A percentile compares a stretch with the other conserved stretches of the same genome.
phyloP scores from a whole-genome alignment of 352 stramenopile species.

The Pythium guiyangense region DNA sequence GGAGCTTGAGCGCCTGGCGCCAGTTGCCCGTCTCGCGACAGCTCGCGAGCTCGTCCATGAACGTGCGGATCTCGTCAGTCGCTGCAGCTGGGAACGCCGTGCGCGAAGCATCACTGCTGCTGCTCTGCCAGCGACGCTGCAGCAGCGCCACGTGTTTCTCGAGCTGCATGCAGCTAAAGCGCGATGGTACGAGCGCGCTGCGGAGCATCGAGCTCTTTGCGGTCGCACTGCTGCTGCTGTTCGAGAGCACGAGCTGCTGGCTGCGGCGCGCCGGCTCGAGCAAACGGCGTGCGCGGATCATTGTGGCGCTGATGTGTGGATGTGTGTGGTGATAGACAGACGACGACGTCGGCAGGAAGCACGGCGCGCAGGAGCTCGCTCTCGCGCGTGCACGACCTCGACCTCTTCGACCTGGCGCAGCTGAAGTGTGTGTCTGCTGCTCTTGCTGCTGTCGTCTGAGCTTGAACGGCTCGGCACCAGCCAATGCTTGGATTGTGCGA shows the following conservation, averaged over 20 bases:
- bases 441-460: too few species aligned
- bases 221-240: not conserved
- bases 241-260: conserved; percentile 18
- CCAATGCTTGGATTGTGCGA: too few species aligned
- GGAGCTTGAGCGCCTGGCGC: conserved; percentile 66
- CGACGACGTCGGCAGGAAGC: not conserved
- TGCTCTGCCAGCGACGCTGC: conserved; percentile 12
- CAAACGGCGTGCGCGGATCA: conserved; percentile 23
- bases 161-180: conserved; percentile 3
- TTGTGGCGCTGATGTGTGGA: not conserved
- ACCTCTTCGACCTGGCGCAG: too few species aligned
- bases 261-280: conserved; percentile 13
- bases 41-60: conserved; percentile 35
- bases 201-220: not conserved
- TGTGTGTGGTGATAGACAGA: not conserved
- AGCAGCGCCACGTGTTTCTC: conserved; percentile 5
- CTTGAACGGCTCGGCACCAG: too few species aligned
- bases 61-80: conserved; percentile 7
- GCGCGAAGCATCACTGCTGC: not conserved
- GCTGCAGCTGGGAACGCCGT: not conserved
- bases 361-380: too few species aligned
- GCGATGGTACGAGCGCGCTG: conserved; percentile 9
- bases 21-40: conserved; percentile 66
- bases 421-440: too few species aligned
- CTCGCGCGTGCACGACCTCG: too few species aligned